Conservation (phyloP, 2,329 filamentous ascomycete species). For the Shiraia bambusicola region DNA sequence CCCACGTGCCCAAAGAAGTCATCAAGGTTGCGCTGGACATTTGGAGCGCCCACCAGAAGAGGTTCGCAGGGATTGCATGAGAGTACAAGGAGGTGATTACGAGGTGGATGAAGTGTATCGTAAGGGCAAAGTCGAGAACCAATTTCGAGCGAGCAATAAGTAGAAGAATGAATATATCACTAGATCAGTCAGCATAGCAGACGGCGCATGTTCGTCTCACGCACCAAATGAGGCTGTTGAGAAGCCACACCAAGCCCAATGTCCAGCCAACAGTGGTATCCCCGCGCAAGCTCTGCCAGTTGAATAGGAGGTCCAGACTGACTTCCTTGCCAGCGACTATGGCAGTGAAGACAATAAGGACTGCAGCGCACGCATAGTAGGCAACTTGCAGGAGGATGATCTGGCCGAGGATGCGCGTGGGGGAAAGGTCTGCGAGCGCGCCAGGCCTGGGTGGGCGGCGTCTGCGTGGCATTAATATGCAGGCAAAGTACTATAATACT, state of each 20-base stretch:
- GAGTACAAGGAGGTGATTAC: conserved; percentile 77
- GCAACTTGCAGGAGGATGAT: conserved; percentile 65
- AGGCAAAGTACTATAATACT: conserved; percentile 17
- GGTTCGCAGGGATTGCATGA: conserved; percentile 70
- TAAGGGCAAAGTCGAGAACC: conserved; percentile 90
- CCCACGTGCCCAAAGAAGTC: conserved; percentile 79
- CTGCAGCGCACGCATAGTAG: conserved; percentile 63
- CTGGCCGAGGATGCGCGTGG: conserved; percentile 66
- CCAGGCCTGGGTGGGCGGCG: conserved; percentile 66
- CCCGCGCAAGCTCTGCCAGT: conserved; percentile 64
- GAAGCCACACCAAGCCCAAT: conserved; percentile 66
- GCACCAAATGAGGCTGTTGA: conserved; percentile 66
- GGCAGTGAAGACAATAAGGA: conserved; percentile 67
- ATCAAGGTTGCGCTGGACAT: conserved; percentile 62
- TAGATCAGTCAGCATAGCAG: conserved; percentile 44
- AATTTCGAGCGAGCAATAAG: conserved; percentile 88
- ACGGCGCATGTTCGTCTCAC: conserved; percentile 23
- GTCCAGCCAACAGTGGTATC: conserved; percentile 73
- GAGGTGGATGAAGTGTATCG: conserved; percentile 81
- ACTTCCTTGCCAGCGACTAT: conserved; percentile 65
- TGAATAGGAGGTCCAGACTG: conserved; percentile 60
- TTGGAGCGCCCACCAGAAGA: conserved; percentile 83
- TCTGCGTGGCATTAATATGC: conserved; percentile 53
- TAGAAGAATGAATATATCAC: conserved; percentile 78
- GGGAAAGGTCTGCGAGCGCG: conserved; percentile 66